Evolutionary conservation across 176 grass and related monocot genomes (phyloP).

Genomic region (Puya raimondii): DNA sequence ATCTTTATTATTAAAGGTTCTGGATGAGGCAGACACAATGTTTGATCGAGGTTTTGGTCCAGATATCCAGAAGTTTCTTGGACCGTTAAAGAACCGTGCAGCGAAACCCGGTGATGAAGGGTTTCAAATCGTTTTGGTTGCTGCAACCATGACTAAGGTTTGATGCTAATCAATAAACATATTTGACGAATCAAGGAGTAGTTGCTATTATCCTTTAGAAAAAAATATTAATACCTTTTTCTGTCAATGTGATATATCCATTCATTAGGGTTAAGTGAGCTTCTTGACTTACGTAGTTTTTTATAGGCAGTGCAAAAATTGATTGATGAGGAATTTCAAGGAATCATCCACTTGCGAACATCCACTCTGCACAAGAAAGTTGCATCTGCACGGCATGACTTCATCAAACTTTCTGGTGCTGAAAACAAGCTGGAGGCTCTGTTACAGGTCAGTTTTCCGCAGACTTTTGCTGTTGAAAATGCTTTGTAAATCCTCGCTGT

Average conservation of each 20-base stretch:
- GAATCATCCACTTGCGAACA: constrained; percentile 82
- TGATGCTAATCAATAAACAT: constrained; percentile 7
- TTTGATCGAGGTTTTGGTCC: constrained; percentile 97
- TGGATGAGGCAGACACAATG: constrained; percentile 99
- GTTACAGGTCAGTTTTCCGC: constrained; percentile 45
- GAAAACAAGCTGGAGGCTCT: constrained; percentile 98
- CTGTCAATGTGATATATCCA: not conserved
- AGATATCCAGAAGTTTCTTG: constrained; percentile 83
- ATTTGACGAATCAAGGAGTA: not conserved
- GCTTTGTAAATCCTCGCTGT: not conserved
- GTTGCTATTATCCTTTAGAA: not conserved
- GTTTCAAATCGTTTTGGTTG: constrained; percentile 92
- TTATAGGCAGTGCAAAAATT: constrained; percentile 78
- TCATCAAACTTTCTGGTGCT: constrained; percentile 79
- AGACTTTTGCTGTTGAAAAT: not conserved
- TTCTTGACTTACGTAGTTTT: constrained; percentile 11
- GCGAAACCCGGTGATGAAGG: constrained; percentile 59
- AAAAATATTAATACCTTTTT: not conserved
- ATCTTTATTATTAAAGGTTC: constrained; percentile 34
- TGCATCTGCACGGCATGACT: constrained; percentile 93
- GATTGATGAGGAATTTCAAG: constrained; percentile 92
- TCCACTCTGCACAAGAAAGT: constrained; percentile 88
- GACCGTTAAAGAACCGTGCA: constrained; percentile 71
- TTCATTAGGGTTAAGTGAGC: not conserved
- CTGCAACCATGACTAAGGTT: constrained; percentile 90